These are phyloP conservation scores for Kockovaella imperatae DNA, from an alignment of 768 basidiomycete genomes.

Conservation along the genomic window DNA sequence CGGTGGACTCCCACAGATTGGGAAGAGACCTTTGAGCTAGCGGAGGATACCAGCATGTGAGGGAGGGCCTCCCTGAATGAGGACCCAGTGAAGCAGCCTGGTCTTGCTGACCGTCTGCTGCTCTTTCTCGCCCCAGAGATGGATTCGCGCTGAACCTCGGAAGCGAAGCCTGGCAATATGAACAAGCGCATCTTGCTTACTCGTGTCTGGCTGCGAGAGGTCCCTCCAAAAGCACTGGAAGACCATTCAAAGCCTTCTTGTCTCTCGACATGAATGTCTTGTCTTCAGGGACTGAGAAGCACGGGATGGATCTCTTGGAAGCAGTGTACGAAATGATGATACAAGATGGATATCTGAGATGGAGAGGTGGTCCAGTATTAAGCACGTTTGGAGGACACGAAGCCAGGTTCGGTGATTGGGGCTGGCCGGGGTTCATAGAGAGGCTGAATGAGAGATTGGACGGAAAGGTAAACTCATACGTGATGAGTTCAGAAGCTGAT, in stretches of 20 bases:
- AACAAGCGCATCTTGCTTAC: constrained; percentile 38
- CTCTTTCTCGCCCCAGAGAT: constrained; percentile 22
- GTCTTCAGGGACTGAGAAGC: constrained; percentile 13
- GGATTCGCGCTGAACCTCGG: constrained; percentile 44
- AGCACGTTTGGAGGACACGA: constrained; percentile 42
- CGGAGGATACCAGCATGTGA: constrained; percentile 36
- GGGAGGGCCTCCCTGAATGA: background rate
- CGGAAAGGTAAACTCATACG: constrained; percentile 18
- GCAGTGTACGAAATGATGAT: constrained; percentile 14
- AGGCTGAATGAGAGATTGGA: constrained; percentile 13
- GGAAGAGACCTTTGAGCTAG: constrained; percentile 30
- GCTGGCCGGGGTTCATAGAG: constrained; percentile 31
- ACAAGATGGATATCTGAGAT: constrained; percentile 12
- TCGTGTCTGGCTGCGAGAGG: constrained; percentile 1
- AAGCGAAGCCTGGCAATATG: constrained; percentile 42
- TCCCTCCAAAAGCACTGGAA: background rate
- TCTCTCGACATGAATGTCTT: constrained; percentile 44
- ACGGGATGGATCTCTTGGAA: constrained; percentile 14
- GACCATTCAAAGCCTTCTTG: constrained; percentile 32
- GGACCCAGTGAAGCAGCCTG: too few species aligned
- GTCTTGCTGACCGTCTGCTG: background rate
- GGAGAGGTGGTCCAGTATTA: constrained; percentile 25
- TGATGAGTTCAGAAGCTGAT: background rate
- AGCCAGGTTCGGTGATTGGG: constrained; percentile 27
- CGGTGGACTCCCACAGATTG: constrained; percentile 37